Conservation (phyloP, 306 rosid species). For the Acacia crassicarpa region DNA sequence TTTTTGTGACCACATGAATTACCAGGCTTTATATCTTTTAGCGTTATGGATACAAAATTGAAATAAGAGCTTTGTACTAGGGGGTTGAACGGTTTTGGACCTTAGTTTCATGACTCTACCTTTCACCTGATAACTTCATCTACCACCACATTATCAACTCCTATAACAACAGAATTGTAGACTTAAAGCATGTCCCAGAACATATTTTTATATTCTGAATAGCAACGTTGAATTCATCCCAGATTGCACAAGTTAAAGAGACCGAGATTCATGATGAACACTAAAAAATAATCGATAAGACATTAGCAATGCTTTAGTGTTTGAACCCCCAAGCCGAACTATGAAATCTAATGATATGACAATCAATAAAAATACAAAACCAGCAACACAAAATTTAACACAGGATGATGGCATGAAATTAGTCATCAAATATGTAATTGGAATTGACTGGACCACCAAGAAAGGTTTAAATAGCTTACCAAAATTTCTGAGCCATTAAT, state of each 20-base stretch:
- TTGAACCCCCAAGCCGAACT: slow-evolving; percentile 1
- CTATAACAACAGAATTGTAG: not conserved
- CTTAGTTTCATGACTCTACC: not conserved
- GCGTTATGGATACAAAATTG: not conserved
- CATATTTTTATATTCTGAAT: not conserved
- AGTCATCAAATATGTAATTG: not conserved
- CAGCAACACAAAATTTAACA: not conserved
- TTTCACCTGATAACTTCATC: not conserved
- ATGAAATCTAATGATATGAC: not conserved
- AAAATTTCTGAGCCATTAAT: slow-evolving; percentile 26
- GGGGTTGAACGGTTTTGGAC: not conserved
- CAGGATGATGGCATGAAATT: not conserved
- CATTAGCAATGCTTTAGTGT: not conserved
- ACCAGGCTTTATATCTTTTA: not conserved
- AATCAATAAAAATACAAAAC: not conserved
- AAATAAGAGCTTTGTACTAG: not conserved
- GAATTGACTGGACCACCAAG: slow-evolving; percentile 7
- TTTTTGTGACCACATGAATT: not conserved
- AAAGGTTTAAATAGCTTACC: slow-evolving; percentile 48
- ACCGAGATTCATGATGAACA: not conserved
- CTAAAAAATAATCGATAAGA: not conserved
- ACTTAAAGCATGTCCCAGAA: not conserved
- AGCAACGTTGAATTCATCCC: not conserved
- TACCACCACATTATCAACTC: not conserved
- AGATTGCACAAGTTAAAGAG: not conserved